phyloP scores from a whole-genome alignment of 305 asterid species.

The Vinca major region DNA sequence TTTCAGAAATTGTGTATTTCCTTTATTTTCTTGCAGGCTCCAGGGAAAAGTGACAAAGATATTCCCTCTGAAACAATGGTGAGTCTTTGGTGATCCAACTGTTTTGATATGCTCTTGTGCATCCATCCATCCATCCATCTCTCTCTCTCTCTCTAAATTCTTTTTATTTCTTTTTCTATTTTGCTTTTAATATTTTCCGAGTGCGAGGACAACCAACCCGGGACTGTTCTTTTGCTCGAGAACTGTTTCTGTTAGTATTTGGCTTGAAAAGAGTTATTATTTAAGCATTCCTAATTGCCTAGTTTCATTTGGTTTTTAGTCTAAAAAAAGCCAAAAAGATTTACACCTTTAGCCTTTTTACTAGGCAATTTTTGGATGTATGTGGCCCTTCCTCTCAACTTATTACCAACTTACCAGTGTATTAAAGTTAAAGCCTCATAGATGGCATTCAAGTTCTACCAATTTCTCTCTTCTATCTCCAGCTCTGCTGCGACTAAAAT shows the following conservation, averaged over 20 bases:
- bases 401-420: not conserved
- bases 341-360: not conserved
- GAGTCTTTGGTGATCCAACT: conserved; percentile 17
- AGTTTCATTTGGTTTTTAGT: not conserved
- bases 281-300: not conserved
- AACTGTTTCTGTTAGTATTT: not conserved
- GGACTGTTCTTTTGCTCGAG: not conserved
- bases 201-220: not conserved
- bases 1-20: conserved; percentile 3
- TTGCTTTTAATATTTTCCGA: not conserved
- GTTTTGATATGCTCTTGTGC: not conserved
- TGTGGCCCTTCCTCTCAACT: not conserved
- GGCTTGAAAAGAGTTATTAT: not conserved
- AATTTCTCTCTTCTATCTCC: not conserved
- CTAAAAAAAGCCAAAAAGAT: not conserved
- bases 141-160: not conserved
- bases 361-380: not conserved
- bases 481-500: not conserved
- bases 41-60: conserved; percentile 93
- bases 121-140: not conserved
- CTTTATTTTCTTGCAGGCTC: conserved; percentile 51
- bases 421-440: not conserved
- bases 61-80: conserved; percentile 80
- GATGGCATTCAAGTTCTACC: not conserved
- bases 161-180: not conserved